Percentiles rank a stretch among this genome's conserved stretches.
Conservation (phyloP, 768 basidiomycete species). For the Dacryopinax primogenitus region DNA sequence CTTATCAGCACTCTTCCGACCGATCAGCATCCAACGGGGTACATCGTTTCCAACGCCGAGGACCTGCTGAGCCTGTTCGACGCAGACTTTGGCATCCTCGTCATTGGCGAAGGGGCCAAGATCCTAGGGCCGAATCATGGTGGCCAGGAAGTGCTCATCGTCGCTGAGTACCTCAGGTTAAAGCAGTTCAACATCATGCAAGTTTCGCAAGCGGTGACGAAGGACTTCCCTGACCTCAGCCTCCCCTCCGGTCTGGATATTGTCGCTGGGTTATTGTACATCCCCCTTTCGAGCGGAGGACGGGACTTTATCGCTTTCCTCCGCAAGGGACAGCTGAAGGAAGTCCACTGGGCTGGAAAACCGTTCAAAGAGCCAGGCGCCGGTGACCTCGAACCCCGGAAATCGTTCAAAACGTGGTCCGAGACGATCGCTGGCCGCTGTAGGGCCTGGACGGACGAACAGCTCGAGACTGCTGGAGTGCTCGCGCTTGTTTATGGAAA, state of each 20-base stretch:
- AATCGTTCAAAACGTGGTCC: constrained; percentile 67
- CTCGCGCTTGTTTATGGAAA: constrained; percentile 67
- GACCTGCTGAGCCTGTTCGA: constrained; percentile 68
- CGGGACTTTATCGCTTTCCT: constrained; percentile 72
- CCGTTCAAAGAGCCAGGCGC: constrained; percentile 40
- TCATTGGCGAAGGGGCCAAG: constrained; percentile 51
- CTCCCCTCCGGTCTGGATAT: constrained; percentile 44
- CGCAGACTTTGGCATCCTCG: constrained; percentile 50
- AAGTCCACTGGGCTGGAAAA: constrained; percentile 68
- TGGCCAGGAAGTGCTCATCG: constrained; percentile 63
- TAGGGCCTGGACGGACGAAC: constrained; percentile 67
- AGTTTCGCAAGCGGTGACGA: constrained; percentile 51
- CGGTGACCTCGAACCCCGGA: constrained; percentile 53
- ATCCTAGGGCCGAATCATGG: constrained; percentile 56
- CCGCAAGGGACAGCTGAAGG: constrained; percentile 54
- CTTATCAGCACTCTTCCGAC: constrained; percentile 59
- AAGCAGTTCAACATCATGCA: constrained; percentile 59
- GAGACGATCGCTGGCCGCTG: constrained; percentile 57
- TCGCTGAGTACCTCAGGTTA: constrained; percentile 65
- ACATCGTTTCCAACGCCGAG: constrained; percentile 68
- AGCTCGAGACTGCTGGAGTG: constrained; percentile 68
- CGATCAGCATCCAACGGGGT: constrained; percentile 56
- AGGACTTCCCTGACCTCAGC: constrained; percentile 60
- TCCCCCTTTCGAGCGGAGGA: constrained; percentile 58
- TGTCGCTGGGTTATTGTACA: constrained; percentile 61